A percentile compares a stretch with the other conserved stretches of the same genome.
phyloP scores from a whole-genome alignment of 441 rosid genomes.

The Adansonia grandidieri region DNA sequence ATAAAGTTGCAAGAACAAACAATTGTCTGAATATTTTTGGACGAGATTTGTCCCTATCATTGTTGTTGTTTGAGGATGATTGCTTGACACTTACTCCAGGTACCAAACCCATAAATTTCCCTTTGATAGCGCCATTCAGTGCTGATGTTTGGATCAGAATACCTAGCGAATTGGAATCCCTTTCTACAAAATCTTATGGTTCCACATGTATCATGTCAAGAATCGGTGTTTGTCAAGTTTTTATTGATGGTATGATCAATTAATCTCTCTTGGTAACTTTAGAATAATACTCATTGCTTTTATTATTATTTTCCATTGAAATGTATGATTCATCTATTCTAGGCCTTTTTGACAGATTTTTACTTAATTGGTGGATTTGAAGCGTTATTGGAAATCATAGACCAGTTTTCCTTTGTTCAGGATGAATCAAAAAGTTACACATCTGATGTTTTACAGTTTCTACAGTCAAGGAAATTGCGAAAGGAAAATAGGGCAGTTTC shows the following conservation, averaged over 20 bases:
- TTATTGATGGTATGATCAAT: constrained; percentile 69
- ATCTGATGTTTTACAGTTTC: constrained; percentile 64
- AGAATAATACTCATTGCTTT: not conserved
- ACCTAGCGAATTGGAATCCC: constrained; percentile 51
- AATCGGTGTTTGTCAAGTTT: constrained; percentile 60
- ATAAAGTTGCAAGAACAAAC: constrained; percentile 51
- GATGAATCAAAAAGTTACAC: constrained; percentile 62
- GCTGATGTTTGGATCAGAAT: constrained; percentile 86
- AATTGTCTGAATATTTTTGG: constrained; percentile 75
- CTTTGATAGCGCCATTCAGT: constrained; percentile 56
- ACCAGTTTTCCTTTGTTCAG: constrained; percentile 61
- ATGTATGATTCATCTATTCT: constrained; percentile 19
- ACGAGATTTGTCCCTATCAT: constrained; percentile 60
- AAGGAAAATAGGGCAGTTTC: constrained; percentile 45
- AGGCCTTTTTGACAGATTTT: constrained; percentile 55
- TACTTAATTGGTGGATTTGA: constrained; percentile 57
- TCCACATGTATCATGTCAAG: constrained; percentile 70
- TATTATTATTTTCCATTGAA: constrained; percentile 25
- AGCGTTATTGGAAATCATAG: constrained; percentile 61
- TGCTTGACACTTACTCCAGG: constrained; percentile 41
- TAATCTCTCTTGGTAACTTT: constrained; percentile 26
- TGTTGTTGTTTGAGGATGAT: constrained; percentile 53
- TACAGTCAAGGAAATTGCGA: constrained; percentile 51
- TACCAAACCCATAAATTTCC: constrained; percentile 35
- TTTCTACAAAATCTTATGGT: constrained; percentile 38